Percentiles rank a stretch among this genome's conserved stretches.
These are phyloP conservation scores for Boletus huronensis DNA, from an alignment of 768 basidiomycete species.

Conservation along the genomic window DNA sequence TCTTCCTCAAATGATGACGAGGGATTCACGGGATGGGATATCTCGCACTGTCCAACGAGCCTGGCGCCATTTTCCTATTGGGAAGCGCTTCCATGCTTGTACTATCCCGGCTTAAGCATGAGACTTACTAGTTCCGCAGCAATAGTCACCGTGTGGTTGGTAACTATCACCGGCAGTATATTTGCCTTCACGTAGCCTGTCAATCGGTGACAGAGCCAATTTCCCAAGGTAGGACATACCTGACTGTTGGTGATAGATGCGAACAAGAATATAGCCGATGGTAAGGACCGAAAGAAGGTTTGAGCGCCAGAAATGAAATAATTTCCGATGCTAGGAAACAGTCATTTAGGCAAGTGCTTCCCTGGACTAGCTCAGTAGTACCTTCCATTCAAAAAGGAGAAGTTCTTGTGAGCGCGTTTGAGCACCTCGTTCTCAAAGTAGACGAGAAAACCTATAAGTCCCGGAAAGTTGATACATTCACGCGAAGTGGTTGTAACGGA, in stretches of 20 bases:
- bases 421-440: constrained; percentile 87
- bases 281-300: constrained; percentile 86
- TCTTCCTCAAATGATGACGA: constrained; percentile 30
- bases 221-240: constrained; percentile 26
- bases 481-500: constrained; percentile 28
- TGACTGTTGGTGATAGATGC: constrained; percentile 86
- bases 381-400: constrained; percentile 91
- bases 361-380: constrained; percentile 25
- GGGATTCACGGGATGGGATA: constrained; percentile 73
- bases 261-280: constrained; percentile 92
- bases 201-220: constrained; percentile 10
- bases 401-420: constrained; percentile 88
- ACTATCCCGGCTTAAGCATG: constrained; percentile 50
- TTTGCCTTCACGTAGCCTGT: constrained; percentile 46
- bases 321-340: constrained; percentile 67
- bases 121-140: constrained; percentile 74
- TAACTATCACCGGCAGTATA: constrained; percentile 88
- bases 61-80: constrained; percentile 66
- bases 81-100: constrained; percentile 3
- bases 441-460: constrained; percentile 75
- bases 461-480: neutral
- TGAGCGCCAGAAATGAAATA: constrained; percentile 89
- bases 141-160: constrained; percentile 94
- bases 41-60: constrained; percentile 90
- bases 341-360: neutral